A percentile compares a stretch with the other conserved stretches of the same genome.
phyloP scores from a whole-genome alignment of 2,329 filamentous ascomycete species.

The Dactylellina drechsleri region DNA sequence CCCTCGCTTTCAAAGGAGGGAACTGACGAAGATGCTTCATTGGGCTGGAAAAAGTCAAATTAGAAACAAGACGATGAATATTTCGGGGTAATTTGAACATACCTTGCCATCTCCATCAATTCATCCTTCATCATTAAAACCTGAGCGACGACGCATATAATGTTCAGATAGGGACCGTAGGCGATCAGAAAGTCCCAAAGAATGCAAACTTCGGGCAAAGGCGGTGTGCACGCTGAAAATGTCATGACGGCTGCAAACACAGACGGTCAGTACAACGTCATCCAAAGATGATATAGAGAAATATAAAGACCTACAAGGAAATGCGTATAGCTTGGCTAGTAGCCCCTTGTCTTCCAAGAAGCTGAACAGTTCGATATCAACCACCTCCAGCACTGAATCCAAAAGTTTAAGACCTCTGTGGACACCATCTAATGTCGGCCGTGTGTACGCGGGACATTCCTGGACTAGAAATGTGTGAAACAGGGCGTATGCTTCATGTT shows the following conservation, averaged over 20 bases:
- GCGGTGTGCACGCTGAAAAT: conserved; percentile 93
- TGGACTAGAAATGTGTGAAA: conserved; percentile 87
- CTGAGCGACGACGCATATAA: conserved; percentile 95
- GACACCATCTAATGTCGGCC: conserved; percentile 96
- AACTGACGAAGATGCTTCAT: conserved; percentile 92
- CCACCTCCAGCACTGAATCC: conserved; percentile 88
- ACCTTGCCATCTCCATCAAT: conserved; percentile 86
- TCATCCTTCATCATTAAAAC: conserved; percentile 86
- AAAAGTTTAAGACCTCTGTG: conserved; percentile 91
- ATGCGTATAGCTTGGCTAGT: conserved; percentile 93
- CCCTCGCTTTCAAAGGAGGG: conserved; percentile 78
- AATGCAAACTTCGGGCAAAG: conserved; percentile 87
- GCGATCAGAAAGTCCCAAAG: conserved; percentile 98
- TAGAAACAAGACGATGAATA: background rate
- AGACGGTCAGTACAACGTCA: background rate
- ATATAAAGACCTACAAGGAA: conserved; percentile 69
- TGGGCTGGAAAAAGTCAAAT: conserved; percentile 70
- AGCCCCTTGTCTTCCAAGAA: conserved; percentile 88
- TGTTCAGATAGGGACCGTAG: conserved; percentile 92
- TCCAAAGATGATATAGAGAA: background rate
- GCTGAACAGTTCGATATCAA: conserved; percentile 85
- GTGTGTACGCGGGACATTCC: conserved; percentile 92
- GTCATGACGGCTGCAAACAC: conserved; percentile 75
- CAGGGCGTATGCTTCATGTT: conserved; percentile 91
- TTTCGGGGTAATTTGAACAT: conserved; percentile 58